A percentile compares a stretch with the other conserved stretches of the same genome.
These are phyloP conservation scores for Hymenoscyphus salicellus DNA, from an alignment of 2,329 filamentous ascomycete genomes.

Conservation along the genomic window DNA sequence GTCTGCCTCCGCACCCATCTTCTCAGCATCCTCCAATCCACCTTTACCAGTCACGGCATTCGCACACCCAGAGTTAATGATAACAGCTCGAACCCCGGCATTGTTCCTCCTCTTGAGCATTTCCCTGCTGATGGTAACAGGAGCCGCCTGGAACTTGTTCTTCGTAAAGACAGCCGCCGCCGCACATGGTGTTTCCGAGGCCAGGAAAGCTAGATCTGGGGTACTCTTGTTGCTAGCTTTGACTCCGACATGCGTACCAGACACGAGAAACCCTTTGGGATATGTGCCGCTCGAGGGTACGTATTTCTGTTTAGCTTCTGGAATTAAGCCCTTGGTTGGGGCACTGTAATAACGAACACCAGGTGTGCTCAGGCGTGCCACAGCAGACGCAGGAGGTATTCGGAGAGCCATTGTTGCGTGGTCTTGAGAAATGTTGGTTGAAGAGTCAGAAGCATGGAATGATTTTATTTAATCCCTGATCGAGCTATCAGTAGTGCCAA, in stretches of 20 bases:
- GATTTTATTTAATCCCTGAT: no score
- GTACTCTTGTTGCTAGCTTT: constrained; percentile 89
- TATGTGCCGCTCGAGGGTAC: constrained; percentile 82
- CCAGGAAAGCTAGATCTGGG: constrained; percentile 85
- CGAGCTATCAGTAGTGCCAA: no score
- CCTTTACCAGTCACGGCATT: constrained; percentile 94
- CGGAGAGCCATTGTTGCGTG: constrained; percentile 27
- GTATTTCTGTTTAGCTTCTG: constrained; percentile 83
- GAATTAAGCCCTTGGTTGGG: constrained; percentile 58
- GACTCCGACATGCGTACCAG: constrained; percentile 86
- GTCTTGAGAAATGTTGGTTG: no score
- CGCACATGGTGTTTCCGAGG: constrained; percentile 80
- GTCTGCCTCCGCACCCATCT: constrained; percentile 80
- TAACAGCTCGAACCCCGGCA: constrained; percentile 70
- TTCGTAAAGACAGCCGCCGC: constrained; percentile 94
- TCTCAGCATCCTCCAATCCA: constrained; percentile 80
- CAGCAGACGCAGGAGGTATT: constrained; percentile 22
- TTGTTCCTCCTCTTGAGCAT: constrained; percentile 66
- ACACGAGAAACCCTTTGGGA: constrained; percentile 83
- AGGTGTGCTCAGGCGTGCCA: constrained; percentile 26
- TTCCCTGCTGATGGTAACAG: constrained; percentile 78
- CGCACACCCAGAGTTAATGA: constrained; percentile 94
- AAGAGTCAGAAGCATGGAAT: no score
- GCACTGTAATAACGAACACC: constrained; percentile 54
- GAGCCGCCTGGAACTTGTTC: constrained; percentile 96